phyloP scores from a whole-genome alignment of 345 rosid genomes.

The Populus tremula region DNA sequence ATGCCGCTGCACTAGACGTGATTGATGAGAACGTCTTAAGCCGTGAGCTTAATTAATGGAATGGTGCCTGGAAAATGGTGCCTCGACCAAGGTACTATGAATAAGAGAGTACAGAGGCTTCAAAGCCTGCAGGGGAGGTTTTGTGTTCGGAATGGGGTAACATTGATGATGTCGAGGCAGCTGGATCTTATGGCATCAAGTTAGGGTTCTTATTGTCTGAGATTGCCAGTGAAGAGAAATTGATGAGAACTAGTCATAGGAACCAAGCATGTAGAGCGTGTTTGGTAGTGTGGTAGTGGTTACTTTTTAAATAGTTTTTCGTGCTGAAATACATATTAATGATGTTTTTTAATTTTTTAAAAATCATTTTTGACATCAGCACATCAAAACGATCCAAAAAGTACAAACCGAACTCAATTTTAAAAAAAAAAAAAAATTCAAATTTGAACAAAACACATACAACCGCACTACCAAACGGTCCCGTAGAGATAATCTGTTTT shows the following conservation, averaged over 20 bases:
- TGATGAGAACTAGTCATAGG: background rate
- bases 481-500: background rate
- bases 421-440: too few relatives aligned
- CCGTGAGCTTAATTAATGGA: conserved; percentile 5
- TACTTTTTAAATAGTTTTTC: too few relatives aligned
- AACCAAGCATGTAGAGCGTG: background rate
- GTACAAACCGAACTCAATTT: too few relatives aligned
- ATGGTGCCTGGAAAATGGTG: conserved; percentile 35
- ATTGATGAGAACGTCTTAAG: conserved; percentile 21
- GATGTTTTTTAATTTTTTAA: too few relatives aligned
- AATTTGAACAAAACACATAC: too few relatives aligned
- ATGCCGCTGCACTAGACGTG: conserved; percentile 12
- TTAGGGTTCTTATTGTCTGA: conserved; percentile 17
- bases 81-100: background rate
- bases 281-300: too few relatives aligned
- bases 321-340: too few relatives aligned
- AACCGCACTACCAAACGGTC: too few relatives aligned
- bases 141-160: conserved; percentile 19
- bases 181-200: conserved; percentile 20
- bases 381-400: too few relatives aligned
- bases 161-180: conserved; percentile 25
- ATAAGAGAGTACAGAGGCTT: conserved; percentile 1
- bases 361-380: too few relatives aligned
- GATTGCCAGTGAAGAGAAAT: conserved; percentile 7
- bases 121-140: background rate